Evolutionary conservation across 768 basidiomycete genomes (phyloP).

Genomic region (Lactarius hengduanensis): DNA sequence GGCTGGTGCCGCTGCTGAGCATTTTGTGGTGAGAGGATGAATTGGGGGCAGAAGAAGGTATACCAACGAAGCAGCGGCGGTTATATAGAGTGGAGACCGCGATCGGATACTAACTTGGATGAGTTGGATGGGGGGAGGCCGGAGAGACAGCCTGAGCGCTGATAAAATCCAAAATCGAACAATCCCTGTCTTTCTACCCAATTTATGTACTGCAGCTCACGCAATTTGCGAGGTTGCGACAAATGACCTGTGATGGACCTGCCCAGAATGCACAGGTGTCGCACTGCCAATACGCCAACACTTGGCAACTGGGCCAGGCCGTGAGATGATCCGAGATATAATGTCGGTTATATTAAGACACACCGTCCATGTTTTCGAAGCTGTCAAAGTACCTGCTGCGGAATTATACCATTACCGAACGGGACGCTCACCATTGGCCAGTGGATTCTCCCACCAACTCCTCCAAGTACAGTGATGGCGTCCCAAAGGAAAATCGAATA

Average conservation of each 20-base stretch:
- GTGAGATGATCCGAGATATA: background rate
- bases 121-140: too few relatives aligned
- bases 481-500: slow-evolving; percentile 27
- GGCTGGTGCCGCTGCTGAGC: slow-evolving; percentile 4
- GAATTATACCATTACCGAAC: background rate
- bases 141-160: background rate
- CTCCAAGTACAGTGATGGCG: background rate
- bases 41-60: background rate
- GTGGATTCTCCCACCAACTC: background rate
- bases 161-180: background rate
- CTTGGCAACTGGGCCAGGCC: background rate
- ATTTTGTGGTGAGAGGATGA: background rate
- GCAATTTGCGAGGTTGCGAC: background rate
- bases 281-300: background rate
- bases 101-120: background rate
- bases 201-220: background rate
- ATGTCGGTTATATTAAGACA: background rate
- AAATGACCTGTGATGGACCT: background rate
- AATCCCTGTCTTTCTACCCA: background rate
- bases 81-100: background rate
- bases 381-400: background rate
- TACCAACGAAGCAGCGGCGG: too few relatives aligned
- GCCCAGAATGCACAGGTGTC: background rate
- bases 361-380: background rate
- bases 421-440: background rate